phyloP scores from a whole-genome alignment of 2,329 filamentous ascomycete species.

The Pseudocercospora pini-densiflorae region DNA sequence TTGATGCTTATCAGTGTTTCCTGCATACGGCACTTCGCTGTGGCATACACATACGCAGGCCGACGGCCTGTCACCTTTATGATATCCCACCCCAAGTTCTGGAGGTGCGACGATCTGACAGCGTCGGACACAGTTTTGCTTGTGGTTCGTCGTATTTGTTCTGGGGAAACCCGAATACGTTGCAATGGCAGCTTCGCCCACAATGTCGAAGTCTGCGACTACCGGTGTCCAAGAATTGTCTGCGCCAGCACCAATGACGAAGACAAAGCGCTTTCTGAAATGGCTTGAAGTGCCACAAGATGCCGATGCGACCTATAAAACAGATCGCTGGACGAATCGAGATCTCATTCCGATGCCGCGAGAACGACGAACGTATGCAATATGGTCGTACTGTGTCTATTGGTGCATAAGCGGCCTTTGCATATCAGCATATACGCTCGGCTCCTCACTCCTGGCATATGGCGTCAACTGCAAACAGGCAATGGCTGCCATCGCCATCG shows the following conservation, averaged over 20 bases:
- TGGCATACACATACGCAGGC: background rate
- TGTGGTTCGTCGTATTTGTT: background rate
- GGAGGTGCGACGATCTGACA: background rate
- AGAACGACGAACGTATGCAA: constrained; percentile 6
- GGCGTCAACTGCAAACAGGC: constrained; percentile 10
- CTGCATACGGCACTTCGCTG: background rate
- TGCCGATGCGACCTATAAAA: constrained; percentile 3
- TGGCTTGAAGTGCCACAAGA: constrained; percentile 9
- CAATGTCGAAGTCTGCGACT: background rate
- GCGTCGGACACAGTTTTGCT: background rate
- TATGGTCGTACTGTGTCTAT: constrained; percentile 8
- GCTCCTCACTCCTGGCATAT: constrained; percentile 9
- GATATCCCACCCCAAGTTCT: no score
- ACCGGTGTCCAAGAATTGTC: background rate
- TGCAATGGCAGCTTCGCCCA: background rate
- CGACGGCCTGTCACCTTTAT: background rate
- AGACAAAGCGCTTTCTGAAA: constrained; percentile 4
- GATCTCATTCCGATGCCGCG: constrained; percentile 7
- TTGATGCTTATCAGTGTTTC: background rate
- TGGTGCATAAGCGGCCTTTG: constrained; percentile 11
- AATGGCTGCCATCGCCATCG: constrained; percentile 7
- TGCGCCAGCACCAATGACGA: background rate
- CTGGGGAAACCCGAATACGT: background rate
- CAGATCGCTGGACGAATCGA: constrained; percentile 8
- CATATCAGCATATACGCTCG: constrained; percentile 7